Percentiles rank a stretch among this genome's conserved stretches.
Conservation (phyloP, 805 yeast species). For the Lipomyces lipofer region DNA sequence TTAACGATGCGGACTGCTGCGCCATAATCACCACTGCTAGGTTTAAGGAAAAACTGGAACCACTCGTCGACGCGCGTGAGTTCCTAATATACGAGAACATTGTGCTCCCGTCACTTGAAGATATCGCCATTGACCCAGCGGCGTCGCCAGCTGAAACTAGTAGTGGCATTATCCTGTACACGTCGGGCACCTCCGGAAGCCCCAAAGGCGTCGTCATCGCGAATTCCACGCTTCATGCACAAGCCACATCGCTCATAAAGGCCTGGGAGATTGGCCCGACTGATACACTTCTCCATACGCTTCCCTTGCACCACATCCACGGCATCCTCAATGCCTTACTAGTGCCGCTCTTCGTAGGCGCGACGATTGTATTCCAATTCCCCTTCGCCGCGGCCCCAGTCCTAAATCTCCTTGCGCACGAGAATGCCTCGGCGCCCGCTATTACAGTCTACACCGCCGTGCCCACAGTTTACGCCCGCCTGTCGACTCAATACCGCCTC, state of each 20-base stretch:
- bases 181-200: conserved; percentile 42
- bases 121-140: conserved; percentile 7
- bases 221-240: conserved; percentile 37
- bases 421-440: conserved; percentile 31
- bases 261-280: conserved; percentile 37
- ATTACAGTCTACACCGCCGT: conserved; percentile 42
- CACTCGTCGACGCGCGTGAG: conserved; percentile 25
- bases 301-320: conserved; percentile 42
- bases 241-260: conserved; percentile 37
- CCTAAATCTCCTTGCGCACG: conserved; percentile 31
- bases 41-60: conserved; percentile 33
- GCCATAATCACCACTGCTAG: conserved; percentile 36
- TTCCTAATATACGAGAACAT: conserved; percentile 30
- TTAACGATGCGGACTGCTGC: conserved; percentile 36
- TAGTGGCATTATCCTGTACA: conserved; percentile 39
- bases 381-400: conserved; percentile 37
- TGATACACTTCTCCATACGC: conserved; percentile 38
- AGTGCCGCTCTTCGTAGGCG: conserved; percentile 39
- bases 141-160: conserved; percentile 3
- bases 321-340: conserved; percentile 40
- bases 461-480: conserved; percentile 39
- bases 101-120: conserved; percentile 12
- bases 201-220: conserved; percentile 42
- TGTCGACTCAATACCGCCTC: conserved; percentile 31
- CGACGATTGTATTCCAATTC: conserved; percentile 37